Conservation (phyloP, 1,284 basidiomycete species). For the Cutaneotrichosporon mucoides region DNA sequence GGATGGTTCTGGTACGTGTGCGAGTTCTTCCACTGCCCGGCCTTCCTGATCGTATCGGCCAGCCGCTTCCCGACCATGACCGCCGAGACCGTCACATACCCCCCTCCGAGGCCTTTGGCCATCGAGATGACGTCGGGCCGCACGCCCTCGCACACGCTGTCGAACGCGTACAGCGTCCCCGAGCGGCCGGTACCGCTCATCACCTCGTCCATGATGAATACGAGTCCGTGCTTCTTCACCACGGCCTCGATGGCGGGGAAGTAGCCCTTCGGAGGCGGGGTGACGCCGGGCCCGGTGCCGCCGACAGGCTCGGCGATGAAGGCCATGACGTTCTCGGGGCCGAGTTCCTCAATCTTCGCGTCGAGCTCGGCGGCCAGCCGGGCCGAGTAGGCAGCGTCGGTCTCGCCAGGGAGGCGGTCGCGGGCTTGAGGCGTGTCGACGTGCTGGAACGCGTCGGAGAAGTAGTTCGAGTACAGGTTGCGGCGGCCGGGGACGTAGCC, state of each 20-base stretch:
- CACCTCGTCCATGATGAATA: slow-evolving; percentile 80
- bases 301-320: slow-evolving; percentile 53
- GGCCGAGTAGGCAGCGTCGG: slow-evolving; percentile 70
- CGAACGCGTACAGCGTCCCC: slow-evolving; percentile 61
- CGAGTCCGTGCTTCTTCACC: slow-evolving; percentile 72
- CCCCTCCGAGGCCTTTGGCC: slow-evolving; percentile 83
- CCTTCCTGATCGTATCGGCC: slow-evolving; percentile 60
- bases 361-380: slow-evolving; percentile 73
- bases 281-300: slow-evolving; percentile 67
- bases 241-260: slow-evolving; percentile 69
- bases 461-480: slow-evolving; percentile 58
- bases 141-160: slow-evolving; percentile 55
- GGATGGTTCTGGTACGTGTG: slow-evolving; percentile 84
- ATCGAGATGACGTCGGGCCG: slow-evolving; percentile 73
- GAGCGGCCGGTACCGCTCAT: slow-evolving; percentile 82
- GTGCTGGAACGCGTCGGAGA: slow-evolving; percentile 26
- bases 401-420: slow-evolving; percentile 63
- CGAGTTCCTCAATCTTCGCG: slow-evolving; percentile 72
- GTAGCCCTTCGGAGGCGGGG: slow-evolving; percentile 40
- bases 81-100: slow-evolving; percentile 76
- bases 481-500: slow-evolving; percentile 25
- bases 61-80: slow-evolving; percentile 66
- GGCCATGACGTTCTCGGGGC: slow-evolving; percentile 63
- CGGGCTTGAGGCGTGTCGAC: slow-evolving; percentile 52
- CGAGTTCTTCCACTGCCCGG: slow-evolving; percentile 58